These are phyloP conservation scores for Dissophora ornata DNA, from an alignment of 192 early-diverging fungal species.

Conservation along the genomic window DNA sequence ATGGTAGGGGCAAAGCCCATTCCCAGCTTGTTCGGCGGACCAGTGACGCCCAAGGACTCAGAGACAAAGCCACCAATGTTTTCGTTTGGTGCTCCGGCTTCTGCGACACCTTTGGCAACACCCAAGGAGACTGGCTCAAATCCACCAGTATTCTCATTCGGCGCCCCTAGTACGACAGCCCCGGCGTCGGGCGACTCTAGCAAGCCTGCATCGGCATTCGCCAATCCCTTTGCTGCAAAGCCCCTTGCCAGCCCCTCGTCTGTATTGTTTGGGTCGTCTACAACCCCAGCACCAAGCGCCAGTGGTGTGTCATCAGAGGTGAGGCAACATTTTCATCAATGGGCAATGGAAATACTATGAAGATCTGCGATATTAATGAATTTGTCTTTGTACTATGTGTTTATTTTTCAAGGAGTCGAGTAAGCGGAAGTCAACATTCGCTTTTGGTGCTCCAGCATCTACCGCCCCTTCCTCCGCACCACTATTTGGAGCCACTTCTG, in stretches of 20 bases:
- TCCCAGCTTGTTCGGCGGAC: background rate
- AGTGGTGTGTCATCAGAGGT: too few species aligned
- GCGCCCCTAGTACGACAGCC: too few species aligned
- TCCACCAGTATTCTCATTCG: too few species aligned
- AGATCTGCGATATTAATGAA: too few species aligned
- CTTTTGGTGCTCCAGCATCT: conserved; percentile 7
- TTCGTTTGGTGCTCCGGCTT: conserved; percentile 9
- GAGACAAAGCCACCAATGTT: conserved; percentile 8
- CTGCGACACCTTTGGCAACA: conserved; percentile 3
- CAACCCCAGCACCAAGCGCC: too few species aligned
- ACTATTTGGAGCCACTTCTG: conserved; percentile 3
- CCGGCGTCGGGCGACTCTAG: background rate
- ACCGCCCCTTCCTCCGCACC: background rate
- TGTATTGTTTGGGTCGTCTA: too few species aligned
- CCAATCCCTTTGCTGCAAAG: conserved; percentile 16
- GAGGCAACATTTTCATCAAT: too few species aligned
- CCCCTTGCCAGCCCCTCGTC: background rate
- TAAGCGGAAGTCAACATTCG: too few species aligned
- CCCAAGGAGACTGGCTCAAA: too few species aligned
- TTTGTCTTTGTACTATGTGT: too few species aligned
- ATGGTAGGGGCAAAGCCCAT: background rate
- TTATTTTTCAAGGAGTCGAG: too few species aligned
- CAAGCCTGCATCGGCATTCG: background rate
- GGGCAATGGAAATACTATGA: too few species aligned
- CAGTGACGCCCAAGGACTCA: background rate